phyloP scores from a whole-genome alignment of 768 basidiomycete species.

The Lactarius sanguifluus region DNA sequence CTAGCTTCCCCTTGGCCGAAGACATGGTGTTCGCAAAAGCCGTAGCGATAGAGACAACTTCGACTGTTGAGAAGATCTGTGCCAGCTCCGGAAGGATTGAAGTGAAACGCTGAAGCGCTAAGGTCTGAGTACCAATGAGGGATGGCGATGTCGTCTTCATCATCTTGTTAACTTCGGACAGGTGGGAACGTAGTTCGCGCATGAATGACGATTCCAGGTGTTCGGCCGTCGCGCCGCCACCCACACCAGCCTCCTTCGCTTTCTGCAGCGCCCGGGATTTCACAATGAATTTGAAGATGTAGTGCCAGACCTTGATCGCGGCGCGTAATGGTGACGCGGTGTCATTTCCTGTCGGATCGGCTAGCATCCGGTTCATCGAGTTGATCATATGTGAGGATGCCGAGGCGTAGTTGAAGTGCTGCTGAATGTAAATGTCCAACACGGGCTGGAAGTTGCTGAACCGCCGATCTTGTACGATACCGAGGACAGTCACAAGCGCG shows the following conservation, averaged over 20 bases:
- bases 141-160: constrained; percentile 79
- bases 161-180: constrained; percentile 81
- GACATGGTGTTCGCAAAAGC: constrained; percentile 84
- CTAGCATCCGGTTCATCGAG: constrained; percentile 82
- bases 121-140: constrained; percentile 95
- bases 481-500: constrained; percentile 86
- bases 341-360: constrained; percentile 67
- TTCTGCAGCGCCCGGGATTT: constrained; percentile 89
- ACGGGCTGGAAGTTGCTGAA: constrained; percentile 96
- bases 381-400: constrained; percentile 84
- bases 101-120: constrained; percentile 91
- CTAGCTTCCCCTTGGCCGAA: constrained; percentile 78
- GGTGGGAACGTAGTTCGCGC: constrained; percentile 73
- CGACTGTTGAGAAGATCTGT: constrained; percentile 75
- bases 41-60: constrained; percentile 84
- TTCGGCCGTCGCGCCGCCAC: constrained; percentile 78
- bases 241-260: constrained; percentile 73
- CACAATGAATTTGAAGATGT: constrained; percentile 92
- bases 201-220: constrained; percentile 85
- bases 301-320: constrained; percentile 95
- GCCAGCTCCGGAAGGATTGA: constrained; percentile 86
- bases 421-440: constrained; percentile 88
- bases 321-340: constrained; percentile 79
- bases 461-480: constrained; percentile 89
- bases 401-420: constrained; percentile 78